phyloP scores from a whole-genome alignment of 2,329 filamentous ascomycete species.

The Elsinoe arachidis region DNA sequence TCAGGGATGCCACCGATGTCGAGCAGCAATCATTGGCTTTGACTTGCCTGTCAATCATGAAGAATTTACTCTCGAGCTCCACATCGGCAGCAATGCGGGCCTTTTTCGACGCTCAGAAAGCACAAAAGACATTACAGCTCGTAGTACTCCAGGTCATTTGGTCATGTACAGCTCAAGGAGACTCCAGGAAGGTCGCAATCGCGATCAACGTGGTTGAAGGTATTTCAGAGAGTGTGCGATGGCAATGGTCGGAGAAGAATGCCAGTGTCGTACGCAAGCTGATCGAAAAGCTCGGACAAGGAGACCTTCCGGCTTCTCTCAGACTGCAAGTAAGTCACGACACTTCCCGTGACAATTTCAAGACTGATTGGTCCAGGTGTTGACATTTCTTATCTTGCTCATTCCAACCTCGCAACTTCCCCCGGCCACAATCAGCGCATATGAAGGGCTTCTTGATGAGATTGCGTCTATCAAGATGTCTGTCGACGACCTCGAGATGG shows the following conservation, averaged over 20 bases:
- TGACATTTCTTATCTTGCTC: conserved; percentile 12
- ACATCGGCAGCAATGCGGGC: conserved; percentile 21
- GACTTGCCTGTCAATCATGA: conserved; percentile 31
- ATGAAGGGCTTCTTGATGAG: background rate
- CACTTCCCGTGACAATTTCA: background rate
- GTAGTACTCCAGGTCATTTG: conserved; percentile 26
- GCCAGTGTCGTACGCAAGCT: conserved; percentile 25
- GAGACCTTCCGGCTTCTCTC: conserved; percentile 10
- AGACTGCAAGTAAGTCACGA: background rate
- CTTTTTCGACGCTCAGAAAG: conserved; percentile 27
- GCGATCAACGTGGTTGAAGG: conserved; percentile 24
- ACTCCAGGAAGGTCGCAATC: conserved; percentile 20
- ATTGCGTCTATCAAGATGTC: background rate
- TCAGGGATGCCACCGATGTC: conserved; percentile 20
- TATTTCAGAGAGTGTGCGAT: conserved; percentile 21
- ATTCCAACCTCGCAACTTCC: background rate
- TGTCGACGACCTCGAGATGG: no score
- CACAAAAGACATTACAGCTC: conserved; percentile 27
- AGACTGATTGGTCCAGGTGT: conserved; percentile 6
- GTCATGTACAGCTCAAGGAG: conserved; percentile 21
- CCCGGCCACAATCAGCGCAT: background rate
- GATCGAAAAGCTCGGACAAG: conserved; percentile 25
- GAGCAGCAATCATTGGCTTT: conserved; percentile 27
- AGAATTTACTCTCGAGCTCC: conserved; percentile 18
- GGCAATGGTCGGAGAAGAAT: conserved; percentile 27